These are phyloP conservation scores for Globomyces pollinis-pini DNA, from an alignment of 192 early-diverging fungal genomes.

Conservation along the genomic window DNA sequence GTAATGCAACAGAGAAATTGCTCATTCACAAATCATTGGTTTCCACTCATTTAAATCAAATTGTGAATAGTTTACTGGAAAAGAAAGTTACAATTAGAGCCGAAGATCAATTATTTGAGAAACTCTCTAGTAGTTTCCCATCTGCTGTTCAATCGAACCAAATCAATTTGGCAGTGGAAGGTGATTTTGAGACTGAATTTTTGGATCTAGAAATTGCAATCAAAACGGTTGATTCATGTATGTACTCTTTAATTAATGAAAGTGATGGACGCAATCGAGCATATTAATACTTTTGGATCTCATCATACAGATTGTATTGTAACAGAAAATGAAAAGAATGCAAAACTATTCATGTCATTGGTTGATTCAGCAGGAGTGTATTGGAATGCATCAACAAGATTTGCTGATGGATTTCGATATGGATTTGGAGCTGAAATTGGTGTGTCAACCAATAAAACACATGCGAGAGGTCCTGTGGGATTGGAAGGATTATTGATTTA, in stretches of 20 bases:
- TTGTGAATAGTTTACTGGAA: conserved; percentile 53
- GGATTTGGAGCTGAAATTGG: conserved; percentile 99
- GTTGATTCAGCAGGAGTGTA: conserved; percentile 98
- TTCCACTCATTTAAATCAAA: conserved; percentile 22
- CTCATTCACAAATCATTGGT: conserved; percentile 65
- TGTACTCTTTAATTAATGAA: too few relatives aligned
- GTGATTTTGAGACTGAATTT: conserved; percentile 89
- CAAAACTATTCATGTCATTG: conserved; percentile 78
- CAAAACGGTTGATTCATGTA: conserved; percentile 63
- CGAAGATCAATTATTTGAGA: conserved; percentile 10
- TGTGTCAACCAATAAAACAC: conserved; percentile 96
- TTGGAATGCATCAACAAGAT: conserved; percentile 93
- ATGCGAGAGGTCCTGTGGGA: conserved; percentile 96
- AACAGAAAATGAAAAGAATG: conserved; percentile 63
- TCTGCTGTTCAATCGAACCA: conserved; percentile 6
- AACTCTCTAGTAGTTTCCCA: neutral
- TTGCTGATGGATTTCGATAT: conserved; percentile 98
- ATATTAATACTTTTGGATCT: conserved; percentile 88
- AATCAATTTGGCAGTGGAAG: conserved; percentile 25
- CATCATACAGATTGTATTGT: conserved; percentile 97
- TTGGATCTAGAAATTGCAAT: conserved; percentile 80
- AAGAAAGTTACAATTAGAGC: conserved; percentile 54
- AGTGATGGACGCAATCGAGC: conserved; percentile 73
- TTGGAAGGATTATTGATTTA: conserved; percentile 97
- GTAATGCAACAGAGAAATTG: conserved; percentile 90